Conservation (phyloP, 495 filamentous ascomycete genomes). For the Beverwykella pulmonaria region DNA sequence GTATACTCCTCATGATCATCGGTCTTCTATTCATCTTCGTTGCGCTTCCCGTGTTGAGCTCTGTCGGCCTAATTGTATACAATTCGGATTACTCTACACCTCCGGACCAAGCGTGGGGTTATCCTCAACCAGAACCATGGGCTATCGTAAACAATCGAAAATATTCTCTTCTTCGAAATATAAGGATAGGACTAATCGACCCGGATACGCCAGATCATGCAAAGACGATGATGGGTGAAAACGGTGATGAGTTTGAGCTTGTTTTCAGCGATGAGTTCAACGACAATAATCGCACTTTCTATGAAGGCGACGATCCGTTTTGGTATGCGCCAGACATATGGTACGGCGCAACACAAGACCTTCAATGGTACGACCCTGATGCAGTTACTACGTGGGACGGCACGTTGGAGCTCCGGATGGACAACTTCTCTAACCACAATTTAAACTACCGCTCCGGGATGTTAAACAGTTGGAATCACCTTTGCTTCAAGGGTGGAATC, state of each 20-base stretch:
- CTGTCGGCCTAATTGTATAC: slow-evolving; percentile 40
- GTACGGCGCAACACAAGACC: slow-evolving; percentile 77
- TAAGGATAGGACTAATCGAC: slow-evolving; percentile 65
- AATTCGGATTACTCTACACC: slow-evolving; percentile 38
- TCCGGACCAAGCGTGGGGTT: slow-evolving; percentile 39
- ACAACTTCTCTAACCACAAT: slow-evolving; percentile 67
- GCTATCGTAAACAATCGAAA: slow-evolving; percentile 36
- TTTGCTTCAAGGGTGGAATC: slow-evolving; percentile 78
- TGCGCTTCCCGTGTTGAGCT: slow-evolving; percentile 51
- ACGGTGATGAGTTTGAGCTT: slow-evolving; percentile 66
- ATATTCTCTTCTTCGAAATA: slow-evolving; percentile 60
- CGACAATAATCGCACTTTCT: slow-evolving; percentile 69
- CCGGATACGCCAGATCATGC: slow-evolving; percentile 68
- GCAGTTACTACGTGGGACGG: slow-evolving; percentile 71
- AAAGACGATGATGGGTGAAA: slow-evolving; percentile 56
- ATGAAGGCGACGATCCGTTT: slow-evolving; percentile 72
- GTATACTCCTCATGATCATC: slow-evolving; percentile 47
- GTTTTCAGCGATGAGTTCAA: slow-evolving; percentile 86
- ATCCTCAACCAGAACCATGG: slow-evolving; percentile 40
- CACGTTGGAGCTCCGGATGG: slow-evolving; percentile 62
- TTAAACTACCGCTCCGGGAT: slow-evolving; percentile 75
- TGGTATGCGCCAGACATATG: slow-evolving; percentile 71
- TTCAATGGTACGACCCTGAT: slow-evolving; percentile 85
- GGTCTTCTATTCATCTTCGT: slow-evolving; percentile 54
- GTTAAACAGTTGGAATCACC: slow-evolving; percentile 81